Evolutionary conservation across 257 asterid genomes (phyloP).

Genomic region (Jaltomata sinuosa): DNA sequence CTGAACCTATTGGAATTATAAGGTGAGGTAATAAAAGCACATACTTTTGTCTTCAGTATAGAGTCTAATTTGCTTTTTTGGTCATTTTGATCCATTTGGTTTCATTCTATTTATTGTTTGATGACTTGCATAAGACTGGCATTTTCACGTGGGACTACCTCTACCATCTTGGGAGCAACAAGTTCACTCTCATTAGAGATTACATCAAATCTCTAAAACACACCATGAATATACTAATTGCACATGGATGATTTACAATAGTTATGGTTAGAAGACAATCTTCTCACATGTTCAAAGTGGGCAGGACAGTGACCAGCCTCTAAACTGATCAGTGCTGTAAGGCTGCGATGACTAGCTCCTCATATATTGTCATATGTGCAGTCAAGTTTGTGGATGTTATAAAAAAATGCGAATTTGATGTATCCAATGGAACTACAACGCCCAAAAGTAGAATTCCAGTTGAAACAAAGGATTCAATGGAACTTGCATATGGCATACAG

Average conservation of each 20-base stretch:
- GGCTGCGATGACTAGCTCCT: not conserved
- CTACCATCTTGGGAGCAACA: conserved; percentile 67
- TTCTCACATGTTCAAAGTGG: not conserved
- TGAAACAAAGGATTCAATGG: conserved; percentile 3
- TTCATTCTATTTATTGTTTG: conserved; percentile 43
- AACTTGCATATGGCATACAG: conserved; percentile 22
- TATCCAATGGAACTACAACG: conserved; percentile 37
- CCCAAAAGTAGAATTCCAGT: not conserved
- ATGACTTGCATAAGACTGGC: conserved; percentile 83
- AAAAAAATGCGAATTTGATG: conserved; percentile 50
- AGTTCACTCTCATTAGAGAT: conserved; percentile 59
- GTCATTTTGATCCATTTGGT: not conserved
- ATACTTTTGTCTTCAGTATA: not conserved
- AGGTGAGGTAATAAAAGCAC: conserved; percentile 55
- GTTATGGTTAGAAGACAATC: not conserved
- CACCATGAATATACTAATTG: not conserved
- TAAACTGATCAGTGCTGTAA: not conserved
- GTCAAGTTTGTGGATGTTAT: conserved; percentile 55
- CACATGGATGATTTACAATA: not conserved
- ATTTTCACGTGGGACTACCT: conserved; percentile 87
- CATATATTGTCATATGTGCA: conserved; percentile 23
- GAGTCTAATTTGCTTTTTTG: not conserved
- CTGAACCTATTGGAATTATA: conserved; percentile 84
- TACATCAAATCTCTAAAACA: conserved; percentile 45
- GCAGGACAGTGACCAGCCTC: not conserved